These are phyloP conservation scores for Carex cristatella DNA, from an alignment of 176 grass and related monocot species.

Conservation along the genomic window DNA sequence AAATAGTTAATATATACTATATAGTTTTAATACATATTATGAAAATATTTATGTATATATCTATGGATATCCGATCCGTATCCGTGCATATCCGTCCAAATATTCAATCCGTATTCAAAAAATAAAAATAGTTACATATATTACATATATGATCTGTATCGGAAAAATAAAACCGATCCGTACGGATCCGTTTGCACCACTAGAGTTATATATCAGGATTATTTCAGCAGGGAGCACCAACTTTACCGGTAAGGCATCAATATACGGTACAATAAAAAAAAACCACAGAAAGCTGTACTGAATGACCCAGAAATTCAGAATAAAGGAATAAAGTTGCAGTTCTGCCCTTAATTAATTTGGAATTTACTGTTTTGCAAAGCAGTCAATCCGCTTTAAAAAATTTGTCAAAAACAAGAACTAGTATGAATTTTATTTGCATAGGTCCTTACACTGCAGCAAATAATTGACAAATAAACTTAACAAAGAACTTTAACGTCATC, in stretches of 20 bases:
- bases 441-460: neutral
- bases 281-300: neutral
- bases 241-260: neutral
- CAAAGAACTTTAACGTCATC: neutral
- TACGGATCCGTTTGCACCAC: no score
- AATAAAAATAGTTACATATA: no score
- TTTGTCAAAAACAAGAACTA: neutral
- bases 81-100: no score
- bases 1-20: no score
- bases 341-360: neutral
- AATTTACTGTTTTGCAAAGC: neutral
- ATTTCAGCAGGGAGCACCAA: neutral
- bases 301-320: neutral
- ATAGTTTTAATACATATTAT: no score
- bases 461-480: neutral
- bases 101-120: no score
- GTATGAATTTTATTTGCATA: neutral
- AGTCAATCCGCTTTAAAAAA: neutral
- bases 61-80: no score
- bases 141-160: no score
- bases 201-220: neutral
- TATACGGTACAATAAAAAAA: neutral
- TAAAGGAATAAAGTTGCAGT: neutral
- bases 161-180: no score
- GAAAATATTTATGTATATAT: no score